Base-by-base conservation (phyloP, 208 protist genomes). In the Acanthamoeba royreba region DNA sequence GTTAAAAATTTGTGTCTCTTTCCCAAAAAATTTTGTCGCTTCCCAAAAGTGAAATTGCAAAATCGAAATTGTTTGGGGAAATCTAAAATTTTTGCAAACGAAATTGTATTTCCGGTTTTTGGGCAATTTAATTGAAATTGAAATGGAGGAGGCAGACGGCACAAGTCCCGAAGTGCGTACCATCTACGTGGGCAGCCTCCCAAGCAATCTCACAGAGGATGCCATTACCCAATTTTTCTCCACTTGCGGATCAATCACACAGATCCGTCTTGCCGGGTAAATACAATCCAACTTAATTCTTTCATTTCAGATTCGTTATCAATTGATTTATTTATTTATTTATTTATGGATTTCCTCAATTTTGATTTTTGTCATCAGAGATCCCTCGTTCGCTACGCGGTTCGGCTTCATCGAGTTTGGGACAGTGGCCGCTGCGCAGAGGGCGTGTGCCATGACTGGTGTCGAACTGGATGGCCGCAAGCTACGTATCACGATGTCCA, bases 211-310 rank as follows among this genome's bases (percentile, higher is more conserved):
- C 38, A 77, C 2, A n/a, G 15, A 1, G 15, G 87, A 92, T n/a
- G 38, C 46, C 8, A 7, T 92, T 2, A 31, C 38, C 9, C 19
- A 55, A n/a, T 92, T 77, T 58, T 92, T 92, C 46, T 77, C 49
- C 61, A 31, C n/a, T 8, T 92, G 87, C 63, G 87, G 45, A n/a
- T 47, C 53, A 13, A 55, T 92, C 31, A 52, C 55, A 7, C 49
- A 92, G 17, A 79, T 92, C n/a, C 31, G 87, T 11, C 63, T 92
- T n/a, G 87, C 87, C 77, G 87, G 87, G 87, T 92, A 79, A n/a
- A n/a, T 17, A 8, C 0, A 11, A 69, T 43, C 5, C 33, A 25
- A 19, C 25, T 31, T 63, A 42, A 63, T 19, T 0, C 0, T 47
- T 40, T 38, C 38, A 83, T 25, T 28, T 61, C 17, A 17, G n/a